Conservation (phyloP, 2,329 filamentous ascomycete genomes). For the Magnaporthales sp. region DNA sequence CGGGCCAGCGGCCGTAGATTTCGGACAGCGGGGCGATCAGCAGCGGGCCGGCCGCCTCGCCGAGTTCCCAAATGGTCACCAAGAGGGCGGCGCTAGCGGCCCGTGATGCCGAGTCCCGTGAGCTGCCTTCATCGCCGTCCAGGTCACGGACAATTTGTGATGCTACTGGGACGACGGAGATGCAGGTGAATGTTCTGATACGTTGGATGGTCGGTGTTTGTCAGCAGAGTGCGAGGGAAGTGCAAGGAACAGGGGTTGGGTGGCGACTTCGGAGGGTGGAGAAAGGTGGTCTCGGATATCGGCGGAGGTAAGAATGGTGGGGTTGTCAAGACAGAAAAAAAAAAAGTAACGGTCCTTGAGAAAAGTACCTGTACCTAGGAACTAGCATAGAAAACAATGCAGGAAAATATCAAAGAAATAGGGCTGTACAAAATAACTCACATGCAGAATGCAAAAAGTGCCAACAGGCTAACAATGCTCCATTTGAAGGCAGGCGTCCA, state of each 20-base stretch:
- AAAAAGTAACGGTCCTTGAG: too few species aligned
- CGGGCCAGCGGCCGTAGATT: constrained; percentile 44
- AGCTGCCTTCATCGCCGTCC: constrained; percentile 22
- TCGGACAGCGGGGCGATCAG: constrained; percentile 56
- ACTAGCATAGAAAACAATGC: too few species aligned
- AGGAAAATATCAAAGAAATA: too few species aligned
- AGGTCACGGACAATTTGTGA: constrained; percentile 41
- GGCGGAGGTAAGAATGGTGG: not conserved
- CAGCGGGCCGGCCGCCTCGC: constrained; percentile 52
- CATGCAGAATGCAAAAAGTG: constrained; percentile 48
- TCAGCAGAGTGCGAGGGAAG: not conserved
- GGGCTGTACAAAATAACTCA: constrained; percentile 23
- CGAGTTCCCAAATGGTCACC: constrained; percentile 63
- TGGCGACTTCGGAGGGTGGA: not conserved
- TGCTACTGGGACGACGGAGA: constrained; percentile 45
- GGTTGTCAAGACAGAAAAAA: not conserved
- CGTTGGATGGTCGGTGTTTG: not conserved
- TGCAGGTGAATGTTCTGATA: constrained; percentile 46
- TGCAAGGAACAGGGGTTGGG: not conserved
- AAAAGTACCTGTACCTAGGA: too few species aligned
- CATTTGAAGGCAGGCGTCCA: constrained; percentile 45
- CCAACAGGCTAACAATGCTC: constrained; percentile 41
- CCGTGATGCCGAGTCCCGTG: constrained; percentile 20
- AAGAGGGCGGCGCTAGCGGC: constrained; percentile 47
- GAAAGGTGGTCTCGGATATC: not conserved